A percentile compares a stretch with the other conserved stretches of the same genome.
Conservation (phyloP, 2,329 filamentous ascomycete species). For the Talaromyces sp. region DNA sequence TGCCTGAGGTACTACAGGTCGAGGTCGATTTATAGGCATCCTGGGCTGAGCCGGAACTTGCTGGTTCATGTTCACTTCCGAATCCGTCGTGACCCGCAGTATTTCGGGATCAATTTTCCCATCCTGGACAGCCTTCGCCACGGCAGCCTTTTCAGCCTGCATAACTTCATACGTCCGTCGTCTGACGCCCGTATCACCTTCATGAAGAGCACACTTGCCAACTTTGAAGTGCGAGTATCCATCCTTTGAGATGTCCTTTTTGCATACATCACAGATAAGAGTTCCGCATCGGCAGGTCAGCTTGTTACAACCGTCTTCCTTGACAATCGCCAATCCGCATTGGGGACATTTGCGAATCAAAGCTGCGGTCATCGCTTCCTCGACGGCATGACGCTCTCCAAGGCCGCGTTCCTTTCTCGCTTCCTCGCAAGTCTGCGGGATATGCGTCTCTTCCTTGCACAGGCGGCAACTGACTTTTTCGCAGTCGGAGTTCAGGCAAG, state of each 20-base stretch:
- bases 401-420: conserved; percentile 55
- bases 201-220: conserved; percentile 27
- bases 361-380: conserved; percentile 79
- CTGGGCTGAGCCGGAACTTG: neutral
- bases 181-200: conserved; percentile 13
- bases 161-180: conserved; percentile 25
- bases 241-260: conserved; percentile 52
- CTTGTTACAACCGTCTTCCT: conserved; percentile 76
- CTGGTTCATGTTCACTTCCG: neutral
- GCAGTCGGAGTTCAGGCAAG: conserved; percentile 64
- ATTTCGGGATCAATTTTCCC: neutral
- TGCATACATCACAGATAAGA: conserved; percentile 58
- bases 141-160: conserved; percentile 26
- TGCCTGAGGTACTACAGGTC: neutral
- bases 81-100: conserved; percentile 2
- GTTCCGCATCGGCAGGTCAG: conserved; percentile 63
- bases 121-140: conserved; percentile 25
- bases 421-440: conserved; percentile 68
- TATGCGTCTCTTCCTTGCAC: conserved; percentile 64
- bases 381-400: conserved; percentile 61
- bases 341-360: conserved; percentile 65
- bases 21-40: neutral
- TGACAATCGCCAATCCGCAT: conserved; percentile 71
- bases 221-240: conserved; percentile 64
- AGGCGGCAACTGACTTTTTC: conserved; percentile 59